Conservation (phyloP, 805 yeast species). For the Monosporozyma unispora region DNA sequence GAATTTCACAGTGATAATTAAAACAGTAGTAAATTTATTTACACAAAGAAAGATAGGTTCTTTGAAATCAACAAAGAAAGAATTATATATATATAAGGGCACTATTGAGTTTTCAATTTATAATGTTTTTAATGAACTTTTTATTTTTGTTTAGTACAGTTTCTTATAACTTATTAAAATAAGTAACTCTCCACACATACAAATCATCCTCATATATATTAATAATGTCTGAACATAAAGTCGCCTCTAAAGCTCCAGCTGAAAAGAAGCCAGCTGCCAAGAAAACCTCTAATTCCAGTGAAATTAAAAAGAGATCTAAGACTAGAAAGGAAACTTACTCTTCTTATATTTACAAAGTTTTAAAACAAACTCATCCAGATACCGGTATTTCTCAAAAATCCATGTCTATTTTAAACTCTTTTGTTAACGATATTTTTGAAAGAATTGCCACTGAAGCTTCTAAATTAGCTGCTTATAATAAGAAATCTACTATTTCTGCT, state of each 20-base stretch:
- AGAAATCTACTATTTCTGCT: constrained; percentile 94
- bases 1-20: background rate
- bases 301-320: constrained; percentile 86
- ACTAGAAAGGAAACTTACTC: constrained; percentile 97
- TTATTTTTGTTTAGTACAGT: too few relatives aligned
- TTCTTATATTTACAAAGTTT: constrained; percentile 95
- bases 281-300: constrained; percentile 71
- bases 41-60: too few relatives aligned
- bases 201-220: constrained; percentile 36
- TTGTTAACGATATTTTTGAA: constrained; percentile 95
- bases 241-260: constrained; percentile 23
- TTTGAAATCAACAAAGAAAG: too few relatives aligned
- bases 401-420: constrained; percentile 97
- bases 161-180: too few relatives aligned
- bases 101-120: too few relatives aligned
- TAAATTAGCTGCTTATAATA: constrained; percentile 97
- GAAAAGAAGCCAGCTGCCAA: constrained; percentile 62
- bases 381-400: constrained; percentile 99
- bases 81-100: too few relatives aligned
- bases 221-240: constrained; percentile 49
- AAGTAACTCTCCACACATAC: constrained; percentile 2
- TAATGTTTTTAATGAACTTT: too few relatives aligned
- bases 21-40: too few relatives aligned
- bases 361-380: constrained; percentile 98
- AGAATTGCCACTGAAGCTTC: constrained; percentile 98